Evolutionary conservation across 176 grass and related monocot genomes (phyloP).

Genomic region (Typha latifolia): DNA sequence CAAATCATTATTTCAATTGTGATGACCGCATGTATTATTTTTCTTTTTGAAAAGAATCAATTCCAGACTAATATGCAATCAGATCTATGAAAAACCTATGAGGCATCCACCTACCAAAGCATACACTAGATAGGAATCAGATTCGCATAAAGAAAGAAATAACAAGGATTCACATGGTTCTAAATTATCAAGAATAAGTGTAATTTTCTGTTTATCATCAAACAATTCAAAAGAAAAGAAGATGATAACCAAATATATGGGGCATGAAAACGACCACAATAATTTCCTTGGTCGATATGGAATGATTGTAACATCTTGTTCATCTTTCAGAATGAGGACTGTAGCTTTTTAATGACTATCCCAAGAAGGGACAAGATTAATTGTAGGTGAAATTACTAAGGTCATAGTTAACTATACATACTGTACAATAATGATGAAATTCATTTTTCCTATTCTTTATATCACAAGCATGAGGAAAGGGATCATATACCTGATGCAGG

Average conservation of each 20-base stretch:
- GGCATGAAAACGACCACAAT: background rate
- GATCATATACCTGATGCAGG: constrained; percentile 66
- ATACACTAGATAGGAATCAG: background rate
- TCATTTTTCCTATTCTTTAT: too few relatives aligned
- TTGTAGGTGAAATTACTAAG: too few relatives aligned
- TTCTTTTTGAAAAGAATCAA: background rate
- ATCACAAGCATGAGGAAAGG: background rate
- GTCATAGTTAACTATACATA: too few relatives aligned
- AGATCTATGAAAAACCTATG: background rate
- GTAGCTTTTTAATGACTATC: background rate
- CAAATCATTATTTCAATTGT: too few relatives aligned
- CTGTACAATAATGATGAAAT: too few relatives aligned
- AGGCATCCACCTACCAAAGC: background rate
- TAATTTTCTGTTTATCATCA: background rate
- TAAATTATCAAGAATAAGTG: background rate
- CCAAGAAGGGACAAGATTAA: background rate
- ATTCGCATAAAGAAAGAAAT: background rate
- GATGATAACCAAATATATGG: background rate
- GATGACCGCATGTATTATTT: too few relatives aligned
- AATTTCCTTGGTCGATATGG: background rate
- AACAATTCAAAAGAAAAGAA: background rate
- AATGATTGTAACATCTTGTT: background rate
- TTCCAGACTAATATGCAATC: background rate
- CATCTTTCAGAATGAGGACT: background rate
- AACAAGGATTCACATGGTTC: background rate